Conservation (phyloP, 1,284 basidiomycete species). For the Salmacisia buchloeana region DNA sequence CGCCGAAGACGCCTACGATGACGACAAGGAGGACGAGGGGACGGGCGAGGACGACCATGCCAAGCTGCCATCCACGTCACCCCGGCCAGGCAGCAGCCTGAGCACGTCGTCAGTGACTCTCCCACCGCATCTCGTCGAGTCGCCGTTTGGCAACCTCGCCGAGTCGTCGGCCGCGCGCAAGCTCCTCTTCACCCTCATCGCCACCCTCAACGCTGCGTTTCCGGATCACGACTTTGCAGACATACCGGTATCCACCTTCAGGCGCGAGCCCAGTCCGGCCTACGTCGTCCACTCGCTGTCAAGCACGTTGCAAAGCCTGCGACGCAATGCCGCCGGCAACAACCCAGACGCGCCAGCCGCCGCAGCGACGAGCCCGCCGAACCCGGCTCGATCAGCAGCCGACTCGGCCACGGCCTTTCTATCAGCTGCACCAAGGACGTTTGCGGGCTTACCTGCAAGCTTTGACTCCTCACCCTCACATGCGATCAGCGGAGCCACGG, state of each 20-base stretch:
- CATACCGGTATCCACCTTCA: slow-evolving; percentile 81
- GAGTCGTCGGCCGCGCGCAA: slow-evolving; percentile 62
- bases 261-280: slow-evolving; percentile 56
- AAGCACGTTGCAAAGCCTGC: slow-evolving; percentile 43
- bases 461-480: not conserved
- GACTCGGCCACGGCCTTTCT: slow-evolving; percentile 17
- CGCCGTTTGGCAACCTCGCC: slow-evolving; percentile 53
- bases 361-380: not conserved
- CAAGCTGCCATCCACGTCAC: not conserved
- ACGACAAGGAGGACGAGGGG: slow-evolving; percentile 8
- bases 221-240: slow-evolving; percentile 96
- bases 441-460: not conserved
- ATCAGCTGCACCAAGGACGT: slow-evolving; percentile 10
- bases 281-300: slow-evolving; percentile 47
- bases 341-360: slow-evolving; percentile 6
- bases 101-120: not conserved
- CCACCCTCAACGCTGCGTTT: slow-evolving; percentile 92
- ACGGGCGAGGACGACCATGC: not conserved
- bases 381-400: slow-evolving; percentile 27
- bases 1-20: slow-evolving; percentile 21
- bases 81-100: not conserved
- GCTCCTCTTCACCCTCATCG: slow-evolving; percentile 87
- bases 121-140: slow-evolving; percentile 15
- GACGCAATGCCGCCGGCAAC: slow-evolving; percentile 9
- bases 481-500: not conserved